phyloP scores from a whole-genome alignment of 208 protist species.

The Crithidia brevicula region DNA sequence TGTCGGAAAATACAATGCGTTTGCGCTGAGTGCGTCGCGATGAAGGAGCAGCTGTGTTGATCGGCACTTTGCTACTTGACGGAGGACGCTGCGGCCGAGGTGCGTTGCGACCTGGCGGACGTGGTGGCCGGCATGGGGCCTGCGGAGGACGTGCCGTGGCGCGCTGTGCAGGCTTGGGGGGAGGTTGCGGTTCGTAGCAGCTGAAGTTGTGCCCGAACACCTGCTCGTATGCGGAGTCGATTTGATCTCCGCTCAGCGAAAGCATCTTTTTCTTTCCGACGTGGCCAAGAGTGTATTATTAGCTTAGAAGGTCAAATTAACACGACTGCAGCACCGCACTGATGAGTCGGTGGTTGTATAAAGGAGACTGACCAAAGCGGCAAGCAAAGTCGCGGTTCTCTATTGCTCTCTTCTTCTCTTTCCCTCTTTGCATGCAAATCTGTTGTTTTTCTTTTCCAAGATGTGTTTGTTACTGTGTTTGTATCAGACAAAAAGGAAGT shows the following conservation, averaged over 20 bases:
- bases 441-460: neutral
- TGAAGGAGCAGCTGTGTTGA: neutral
- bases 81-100: neutral
- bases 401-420: no score
- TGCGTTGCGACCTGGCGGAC: neutral
- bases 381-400: no score
- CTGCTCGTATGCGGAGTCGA: conserved; percentile 12
- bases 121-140: neutral
- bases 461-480: no score
- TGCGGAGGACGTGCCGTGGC: neutral
- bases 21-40: neutral
- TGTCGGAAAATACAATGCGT: conserved; percentile 13
- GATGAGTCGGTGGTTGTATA: no score
- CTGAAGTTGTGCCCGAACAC: conserved; percentile 15
- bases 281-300: no score
- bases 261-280: conserved; percentile 19
- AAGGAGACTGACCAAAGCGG: no score
- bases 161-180: neutral
- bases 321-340: no score
- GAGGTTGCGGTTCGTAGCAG: conserved; percentile 4
- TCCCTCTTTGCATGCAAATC: no score
- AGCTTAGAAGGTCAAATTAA: no score
- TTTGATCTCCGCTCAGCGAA: neutral
- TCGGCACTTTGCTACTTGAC: neutral
- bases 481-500: no score